Base-by-base conservation (phyloP, 306 rosid species). In the Alnus rubra region DNA sequence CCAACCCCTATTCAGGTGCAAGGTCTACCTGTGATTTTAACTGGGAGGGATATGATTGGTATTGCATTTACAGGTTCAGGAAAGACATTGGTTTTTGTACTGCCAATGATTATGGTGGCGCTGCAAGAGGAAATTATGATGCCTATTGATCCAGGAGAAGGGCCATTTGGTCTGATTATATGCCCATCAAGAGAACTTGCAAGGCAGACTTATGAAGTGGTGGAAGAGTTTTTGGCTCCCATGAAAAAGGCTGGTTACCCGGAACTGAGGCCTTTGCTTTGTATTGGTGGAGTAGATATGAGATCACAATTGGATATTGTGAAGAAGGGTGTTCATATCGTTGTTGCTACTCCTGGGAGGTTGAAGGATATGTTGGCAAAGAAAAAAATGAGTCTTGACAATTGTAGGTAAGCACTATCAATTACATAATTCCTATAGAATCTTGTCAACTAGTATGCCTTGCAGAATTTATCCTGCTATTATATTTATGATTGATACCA, bases 1-100 rank as follows among this genome's bases (percentile, higher is more conserved):
- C 98, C 98, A 0, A 95, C 98, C 0, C 98, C 98, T 1, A 92
- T 95, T 87, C 98, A 95, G 88, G 98, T 95, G 69, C 98, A 95
- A 71, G 98, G 97, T 31, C 95, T 95, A 74, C 98, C 98, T 6
- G 98, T 95, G 78, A 83, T 90, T 75, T 87, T 92, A 55, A 81
- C 98, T 0, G 98, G 98, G 15, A 76, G 98, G 75, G 97, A 92
- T 82, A 94, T 92, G 98, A 95, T 95, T 81, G 98, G 98, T 63
- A 95, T 95, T 60, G 98, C 98, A 1, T 95, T 92, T 75, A 95
- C 98, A 0, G 98, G 98, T 0, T 91, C 97, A 0, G 98, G 98
- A 14, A 95, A 95, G 88, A 95, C 97, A 11, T 76, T 92, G 56
- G 98, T 91, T 12, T 95, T 95, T 87, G 98, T 91, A 82, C 86